These are phyloP conservation scores for Fusarium sp. DNA, from an alignment of 2,329 filamentous ascomycete genomes.

Conservation along the genomic window DNA sequence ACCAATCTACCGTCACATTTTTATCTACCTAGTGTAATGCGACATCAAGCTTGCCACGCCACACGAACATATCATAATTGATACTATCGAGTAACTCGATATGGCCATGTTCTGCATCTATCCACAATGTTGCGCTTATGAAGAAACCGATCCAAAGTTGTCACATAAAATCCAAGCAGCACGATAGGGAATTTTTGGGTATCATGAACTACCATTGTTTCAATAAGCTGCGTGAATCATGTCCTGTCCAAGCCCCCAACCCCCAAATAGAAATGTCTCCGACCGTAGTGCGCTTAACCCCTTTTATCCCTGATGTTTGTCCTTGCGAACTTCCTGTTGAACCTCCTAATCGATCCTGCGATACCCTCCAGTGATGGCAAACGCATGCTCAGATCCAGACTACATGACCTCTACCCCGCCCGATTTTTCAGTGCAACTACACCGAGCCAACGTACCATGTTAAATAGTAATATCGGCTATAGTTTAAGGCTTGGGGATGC, in stretches of 20 bases:
- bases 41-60: neutral
- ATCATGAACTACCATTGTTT: constrained; percentile 42
- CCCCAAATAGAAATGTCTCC: constrained; percentile 11
- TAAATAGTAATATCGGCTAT: constrained; percentile 18
- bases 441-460: constrained; percentile 18
- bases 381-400: neutral
- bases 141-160: neutral
- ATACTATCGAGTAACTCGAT: neutral
- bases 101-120: neutral
- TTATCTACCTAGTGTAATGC: neutral
- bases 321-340: neutral
- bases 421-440: neutral
- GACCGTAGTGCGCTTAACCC: neutral
- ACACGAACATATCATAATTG: neutral
- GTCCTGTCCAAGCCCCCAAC: constrained; percentile 28
- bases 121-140: neutral
- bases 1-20: neutral
- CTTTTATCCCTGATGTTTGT: constrained; percentile 1
- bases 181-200: constrained; percentile 36
- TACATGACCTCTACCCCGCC: neutral
- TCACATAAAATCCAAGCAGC: neutral
- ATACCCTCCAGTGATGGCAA: neutral
- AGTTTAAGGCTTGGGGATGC: constrained; percentile 84
- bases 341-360: neutral
- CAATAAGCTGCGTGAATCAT: constrained; percentile 41